Evolutionary conservation across 441 rosid genomes (phyloP), one percentile per base, ranked within the genome.

Genomic region (Croton setiger): DNA sequence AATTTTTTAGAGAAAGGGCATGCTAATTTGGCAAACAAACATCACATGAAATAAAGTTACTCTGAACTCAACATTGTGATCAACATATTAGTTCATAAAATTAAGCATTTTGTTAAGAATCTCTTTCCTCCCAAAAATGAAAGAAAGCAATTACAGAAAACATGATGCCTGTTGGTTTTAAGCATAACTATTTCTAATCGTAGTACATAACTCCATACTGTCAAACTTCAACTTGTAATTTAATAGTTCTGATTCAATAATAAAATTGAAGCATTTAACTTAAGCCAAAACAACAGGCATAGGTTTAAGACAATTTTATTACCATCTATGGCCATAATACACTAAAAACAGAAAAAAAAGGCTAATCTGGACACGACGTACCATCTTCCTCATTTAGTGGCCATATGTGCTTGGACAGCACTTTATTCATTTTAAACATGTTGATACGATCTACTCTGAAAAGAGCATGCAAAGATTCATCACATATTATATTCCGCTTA

Each of bases 361-460:
- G 71, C 35, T 72, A 36, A 53, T 31, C 67, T 71, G 60, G 51
- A 35, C 17, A 27, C 31, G 2, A 23, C 67, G 63, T 84, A 82
- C 86, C 88, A 39, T 75, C 78, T 31, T 75, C 74, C 41, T 74
- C 75, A 20, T 70, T 71, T 54, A 85, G 75, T 0, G 90, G 87
- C 90, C 85, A 77, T 72, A 87, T 85, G 78, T 86, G 92, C 83
- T 77, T 83, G 69, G 85, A 67, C 61, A 87, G 71, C 27, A 75
- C 87, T 75, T 85, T 86, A 52, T 83, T 83, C 93, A 88, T 86
- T 80, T 85, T 81, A 80, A 86, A 88, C 91, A 86, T 88, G 76
- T 86, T 70, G 65, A 88, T 85, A 52, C 84, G 74, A 45, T 81
- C 78, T 17, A 85, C 88, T 14, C 62, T 47, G 48, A 88, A 88